A percentile compares a stretch with the other conserved stretches of the same genome.
These are phyloP conservation scores for Lunasporangiospora selenospora DNA, from an alignment of 192 early-diverging fungal genomes.

Conservation along the genomic window DNA sequence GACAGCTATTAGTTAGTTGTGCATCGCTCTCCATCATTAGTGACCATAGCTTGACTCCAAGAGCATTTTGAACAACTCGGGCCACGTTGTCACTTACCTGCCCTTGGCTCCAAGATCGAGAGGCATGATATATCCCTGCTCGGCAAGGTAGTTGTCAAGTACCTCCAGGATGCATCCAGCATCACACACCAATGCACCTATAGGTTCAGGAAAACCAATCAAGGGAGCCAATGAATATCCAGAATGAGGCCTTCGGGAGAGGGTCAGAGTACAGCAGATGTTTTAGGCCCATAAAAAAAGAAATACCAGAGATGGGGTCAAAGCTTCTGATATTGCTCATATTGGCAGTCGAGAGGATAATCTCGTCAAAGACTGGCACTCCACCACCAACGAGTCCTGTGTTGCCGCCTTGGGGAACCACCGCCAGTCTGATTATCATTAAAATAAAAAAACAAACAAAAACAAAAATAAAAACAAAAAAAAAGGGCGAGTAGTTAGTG, in stretches of 20 bases:
- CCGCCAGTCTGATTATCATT: slow-evolving; percentile 67
- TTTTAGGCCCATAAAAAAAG: slow-evolving; percentile 5
- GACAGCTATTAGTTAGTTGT: slow-evolving; percentile 85
- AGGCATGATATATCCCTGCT: slow-evolving; percentile 91
- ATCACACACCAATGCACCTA: slow-evolving; percentile 87
- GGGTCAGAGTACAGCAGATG: no score
- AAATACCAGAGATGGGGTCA: slow-evolving; percentile 62
- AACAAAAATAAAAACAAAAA: neutral
- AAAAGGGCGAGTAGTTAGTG: neutral
- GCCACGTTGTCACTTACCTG: no score
- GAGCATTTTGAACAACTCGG: no score
- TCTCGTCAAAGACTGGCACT: slow-evolving; percentile 96
- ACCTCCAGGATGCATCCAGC: slow-evolving; percentile 94
- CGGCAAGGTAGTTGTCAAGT: slow-evolving; percentile 86
- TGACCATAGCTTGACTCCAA: no score
- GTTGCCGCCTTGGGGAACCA: slow-evolving; percentile 99
- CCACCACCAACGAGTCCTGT: slow-evolving; percentile 97
- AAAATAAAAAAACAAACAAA: neutral
- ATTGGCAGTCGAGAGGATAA: slow-evolving; percentile 81
- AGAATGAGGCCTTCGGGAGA: no score
- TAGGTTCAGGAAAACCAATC: no score
- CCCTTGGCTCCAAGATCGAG: slow-evolving; percentile 92
- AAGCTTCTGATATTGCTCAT: slow-evolving; percentile 84
- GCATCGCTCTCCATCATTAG: no score
- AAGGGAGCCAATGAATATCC: no score